phyloP scores from a whole-genome alignment of 805 yeast species.

The Sugiyamaella floridensis region DNA sequence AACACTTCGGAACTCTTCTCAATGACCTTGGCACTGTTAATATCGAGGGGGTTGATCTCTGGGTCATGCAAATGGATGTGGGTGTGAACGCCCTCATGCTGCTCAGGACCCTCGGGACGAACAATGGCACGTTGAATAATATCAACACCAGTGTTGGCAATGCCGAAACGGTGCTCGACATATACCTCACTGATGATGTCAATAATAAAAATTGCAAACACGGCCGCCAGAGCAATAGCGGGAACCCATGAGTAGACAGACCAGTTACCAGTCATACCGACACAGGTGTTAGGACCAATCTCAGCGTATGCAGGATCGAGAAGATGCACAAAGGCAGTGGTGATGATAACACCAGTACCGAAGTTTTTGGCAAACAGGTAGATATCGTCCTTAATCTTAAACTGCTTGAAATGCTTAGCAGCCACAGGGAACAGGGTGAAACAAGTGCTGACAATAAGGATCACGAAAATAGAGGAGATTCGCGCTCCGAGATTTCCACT shows the following conservation, averaged over 20 bases:
- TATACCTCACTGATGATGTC: slow-evolving; percentile 43
- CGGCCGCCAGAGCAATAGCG: slow-evolving; percentile 44
- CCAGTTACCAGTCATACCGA: slow-evolving; percentile 41
- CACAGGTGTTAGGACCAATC: slow-evolving; percentile 33
- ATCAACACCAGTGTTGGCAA: slow-evolving; percentile 21
- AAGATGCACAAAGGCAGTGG: slow-evolving; percentile 68
- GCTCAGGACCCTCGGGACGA: slow-evolving; percentile 14
- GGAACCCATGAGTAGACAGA: slow-evolving; percentile 51
- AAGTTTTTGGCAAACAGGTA: slow-evolving; percentile 39
- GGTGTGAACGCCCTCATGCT: slow-evolving; percentile 3
- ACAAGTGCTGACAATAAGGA: slow-evolving; percentile 42
- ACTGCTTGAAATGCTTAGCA: slow-evolving; percentile 20
- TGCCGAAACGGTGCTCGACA: slow-evolving; percentile 34
- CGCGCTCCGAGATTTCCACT: slow-evolving; percentile 42
- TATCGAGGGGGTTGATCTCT: slow-evolving; percentile 4
- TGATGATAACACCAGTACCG: slow-evolving; percentile 72
- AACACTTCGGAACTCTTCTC: slow-evolving; percentile 10
- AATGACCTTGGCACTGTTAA: slow-evolving; percentile 28
- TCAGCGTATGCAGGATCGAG: slow-evolving; percentile 36
- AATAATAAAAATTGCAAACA: slow-evolving; percentile 41
- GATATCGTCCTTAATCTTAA: slow-evolving; percentile 26
- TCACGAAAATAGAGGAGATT: slow-evolving; percentile 55
- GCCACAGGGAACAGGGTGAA: slow-evolving; percentile 41
- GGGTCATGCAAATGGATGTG: slow-evolving; percentile 16
- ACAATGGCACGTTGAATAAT: slow-evolving; percentile 16